Conservation (phyloP, 345 rosid genomes). For the Corchorus capsularis region DNA sequence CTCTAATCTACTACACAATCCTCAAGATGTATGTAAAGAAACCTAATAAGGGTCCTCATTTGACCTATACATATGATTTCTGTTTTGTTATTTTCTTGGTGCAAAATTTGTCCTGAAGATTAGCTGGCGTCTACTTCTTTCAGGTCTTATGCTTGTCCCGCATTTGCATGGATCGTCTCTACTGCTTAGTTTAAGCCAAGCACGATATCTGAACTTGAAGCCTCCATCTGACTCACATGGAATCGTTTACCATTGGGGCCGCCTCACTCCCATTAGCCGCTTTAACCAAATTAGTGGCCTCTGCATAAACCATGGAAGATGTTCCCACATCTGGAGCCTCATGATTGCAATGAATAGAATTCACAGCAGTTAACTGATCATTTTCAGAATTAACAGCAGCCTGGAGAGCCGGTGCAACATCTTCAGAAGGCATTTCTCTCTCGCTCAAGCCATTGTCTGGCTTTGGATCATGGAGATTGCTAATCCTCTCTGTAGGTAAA, state of each 20-base stretch:
- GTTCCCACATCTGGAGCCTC: constrained; percentile 19
- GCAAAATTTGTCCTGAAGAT: not conserved
- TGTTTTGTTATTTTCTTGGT: not conserved
- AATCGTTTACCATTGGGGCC: constrained; percentile 16
- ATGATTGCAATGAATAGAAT: constrained; percentile 25
- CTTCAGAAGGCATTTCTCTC: constrained; percentile 20
- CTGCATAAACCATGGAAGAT: constrained; percentile 14
- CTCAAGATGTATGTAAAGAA: not conserved
- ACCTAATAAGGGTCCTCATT: not conserved
- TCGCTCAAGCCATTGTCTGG: constrained; percentile 10
- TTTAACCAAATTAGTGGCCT: constrained; percentile 14
- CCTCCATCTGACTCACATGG: constrained; percentile 24
- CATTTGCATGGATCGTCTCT: constrained; percentile 41
- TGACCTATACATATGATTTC: too few species aligned
- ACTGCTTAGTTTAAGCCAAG: constrained; percentile 35
- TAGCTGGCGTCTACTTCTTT: constrained; percentile 1
- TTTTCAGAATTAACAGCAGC: constrained; percentile 24
- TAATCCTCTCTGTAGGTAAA: constrained; percentile 7
- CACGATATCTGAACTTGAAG: constrained; percentile 29
- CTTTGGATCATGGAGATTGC: constrained; percentile 17
- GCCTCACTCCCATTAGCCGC: constrained; percentile 18
- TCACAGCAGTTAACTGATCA: not conserved
- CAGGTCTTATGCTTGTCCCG: constrained; percentile 30
- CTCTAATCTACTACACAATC: not conserved
- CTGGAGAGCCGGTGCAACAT: constrained; percentile 19